Evolutionary conservation across 2,329 filamentous ascomycete species (phyloP), one percentile per base, ranked within the genome.

Genomic region (Neonectria sp.): DNA sequence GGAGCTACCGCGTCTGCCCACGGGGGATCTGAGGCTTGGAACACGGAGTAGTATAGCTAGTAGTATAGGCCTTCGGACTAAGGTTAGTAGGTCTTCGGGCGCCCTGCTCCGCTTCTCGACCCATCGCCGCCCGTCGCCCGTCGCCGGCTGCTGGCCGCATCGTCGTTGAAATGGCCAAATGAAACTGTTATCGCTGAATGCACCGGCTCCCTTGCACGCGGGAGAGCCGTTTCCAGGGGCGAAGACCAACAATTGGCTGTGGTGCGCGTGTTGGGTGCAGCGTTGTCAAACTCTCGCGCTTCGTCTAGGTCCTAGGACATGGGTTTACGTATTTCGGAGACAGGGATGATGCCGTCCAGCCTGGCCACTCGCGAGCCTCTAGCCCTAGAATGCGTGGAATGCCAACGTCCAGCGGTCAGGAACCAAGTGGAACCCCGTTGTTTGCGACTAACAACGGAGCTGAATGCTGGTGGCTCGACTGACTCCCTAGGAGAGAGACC

Each of bases 11-110:
- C 25, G 27, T 35, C 49, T 65, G 61, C 49, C 55, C 63, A 56
- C 31, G 51, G 45, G 60, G 43, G 35, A 64, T 67, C 51, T 67
- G 33, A 52, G 51, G 21, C 40, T 21, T 57, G 46, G 53, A 51
- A 37, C 17, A 37, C n/a, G n/a, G 35, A 13, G 31, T 33, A n/a
- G 2, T 9, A 17, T 31, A 52, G 29, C 17, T 31, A 33, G 49
- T 33, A 35, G 33, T 13, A 35, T 15, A 21, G 33, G 45, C 21
- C 25, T 48, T 24, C 12, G 27, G 25, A 8, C 31, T 52, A 52
- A 9, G 4, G 7, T 17, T 17, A 24, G 21, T 24, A 43, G 40
- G 40, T n/a, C 17, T n/a, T 45, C 9, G 12, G n/a, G n/a, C 43
- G 43, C 45, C 15, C 13, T 33, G 24, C 48, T 53, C 49, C 37